Percentiles rank a stretch among this genome's conserved stretches.
phyloP scores from a whole-genome alignment of 2,329 filamentous ascomycete species.

The Arthrobotrys pseudoclavata region DNA sequence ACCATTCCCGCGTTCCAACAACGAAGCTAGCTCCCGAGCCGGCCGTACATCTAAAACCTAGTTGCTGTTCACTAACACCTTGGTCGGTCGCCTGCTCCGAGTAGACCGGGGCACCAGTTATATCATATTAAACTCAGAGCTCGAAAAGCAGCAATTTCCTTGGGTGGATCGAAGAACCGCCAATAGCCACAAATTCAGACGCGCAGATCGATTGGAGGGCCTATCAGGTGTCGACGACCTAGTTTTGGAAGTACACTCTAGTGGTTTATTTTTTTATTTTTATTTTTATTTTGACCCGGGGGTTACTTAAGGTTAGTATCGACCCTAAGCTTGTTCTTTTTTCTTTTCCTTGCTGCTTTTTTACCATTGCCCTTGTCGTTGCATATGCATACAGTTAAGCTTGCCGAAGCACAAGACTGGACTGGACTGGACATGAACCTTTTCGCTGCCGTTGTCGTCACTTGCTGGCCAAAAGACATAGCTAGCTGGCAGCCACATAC shows the following conservation, averaged over 20 bases:
- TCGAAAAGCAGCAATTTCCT: slow-evolving; percentile 30
- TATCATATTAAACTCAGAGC: slow-evolving; percentile 21
- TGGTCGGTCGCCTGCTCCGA: slow-evolving; percentile 48
- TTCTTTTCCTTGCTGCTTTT: slow-evolving; percentile 19
- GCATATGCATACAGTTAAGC: slow-evolving; percentile 42
- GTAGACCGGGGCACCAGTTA: slow-evolving; percentile 35
- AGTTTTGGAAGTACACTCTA: slow-evolving; percentile 11
- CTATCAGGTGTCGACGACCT: slow-evolving; percentile 45
- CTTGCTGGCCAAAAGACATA: slow-evolving; percentile 15
- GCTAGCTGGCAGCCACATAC: slow-evolving; percentile 40
- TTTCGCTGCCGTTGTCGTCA: no score
- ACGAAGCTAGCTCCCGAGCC: slow-evolving; percentile 51
- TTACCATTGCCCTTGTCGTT: slow-evolving; percentile 27
- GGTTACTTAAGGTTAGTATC: slow-evolving; percentile 40
- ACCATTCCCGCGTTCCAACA: slow-evolving; percentile 58
- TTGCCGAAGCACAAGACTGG: slow-evolving; percentile 48
- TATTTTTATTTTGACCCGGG: slow-evolving; percentile 26
- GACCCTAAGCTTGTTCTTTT: slow-evolving; percentile 16
- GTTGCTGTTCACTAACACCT: slow-evolving; percentile 20
- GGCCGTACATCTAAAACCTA: slow-evolving; percentile 45
- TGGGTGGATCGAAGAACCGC: slow-evolving; percentile 19
- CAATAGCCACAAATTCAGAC: slow-evolving; percentile 34
- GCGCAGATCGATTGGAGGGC: slow-evolving; percentile 51
- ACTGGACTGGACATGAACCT: slow-evolving; percentile 4
- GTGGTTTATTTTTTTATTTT: neutral